phyloP scores from a whole-genome alignment of 1,284 basidiomycete species.

The Neolentinus lepideus region DNA sequence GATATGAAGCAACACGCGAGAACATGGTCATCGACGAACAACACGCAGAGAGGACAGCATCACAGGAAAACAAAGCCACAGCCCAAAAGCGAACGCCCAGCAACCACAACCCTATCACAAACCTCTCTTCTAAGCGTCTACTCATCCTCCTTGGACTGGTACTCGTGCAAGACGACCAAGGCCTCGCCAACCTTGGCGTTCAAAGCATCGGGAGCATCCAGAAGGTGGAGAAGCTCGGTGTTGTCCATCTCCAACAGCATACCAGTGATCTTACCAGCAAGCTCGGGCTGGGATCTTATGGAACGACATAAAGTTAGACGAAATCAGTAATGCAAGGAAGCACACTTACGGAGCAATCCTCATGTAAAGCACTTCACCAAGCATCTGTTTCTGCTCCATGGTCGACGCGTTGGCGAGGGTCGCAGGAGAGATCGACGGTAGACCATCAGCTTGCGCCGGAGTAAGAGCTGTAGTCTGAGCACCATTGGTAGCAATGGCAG shows the following conservation, averaged over 20 bases:
- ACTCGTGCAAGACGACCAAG: slow-evolving; percentile 73
- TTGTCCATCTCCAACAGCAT: slow-evolving; percentile 99
- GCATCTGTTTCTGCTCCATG: slow-evolving; percentile 95
- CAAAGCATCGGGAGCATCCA: slow-evolving; percentile 78
- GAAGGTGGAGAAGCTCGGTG: slow-evolving; percentile 78
- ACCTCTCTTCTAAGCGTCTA: slow-evolving; percentile 8
- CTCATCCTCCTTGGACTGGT: slow-evolving; percentile 45
- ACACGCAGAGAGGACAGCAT: slow-evolving; percentile 2
- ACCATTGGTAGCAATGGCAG: slow-evolving; percentile 27
- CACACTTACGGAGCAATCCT: slow-evolving; percentile 69
- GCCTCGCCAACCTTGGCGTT: slow-evolving; percentile 88
- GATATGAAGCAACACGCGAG: slow-evolving; percentile 1
- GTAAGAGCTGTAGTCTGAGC: slow-evolving; percentile 25
- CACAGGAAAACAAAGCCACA: slow-evolving; percentile 15
- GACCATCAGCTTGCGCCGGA: slow-evolving; percentile 26
- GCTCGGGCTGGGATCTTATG: slow-evolving; percentile 67
- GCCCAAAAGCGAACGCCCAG: neutral
- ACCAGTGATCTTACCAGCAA: slow-evolving; percentile 96
- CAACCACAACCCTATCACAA: neutral
- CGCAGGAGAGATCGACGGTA: slow-evolving; percentile 40
- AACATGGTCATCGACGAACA: neutral
- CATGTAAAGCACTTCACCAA: slow-evolving; percentile 91
- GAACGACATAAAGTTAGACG: slow-evolving; percentile 8
- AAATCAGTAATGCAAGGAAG: neutral
- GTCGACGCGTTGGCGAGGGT: slow-evolving; percentile 71